These are phyloP conservation scores for Megacollybia marginata DNA, from an alignment of 768 basidiomycete species.

Conservation along the genomic window DNA sequence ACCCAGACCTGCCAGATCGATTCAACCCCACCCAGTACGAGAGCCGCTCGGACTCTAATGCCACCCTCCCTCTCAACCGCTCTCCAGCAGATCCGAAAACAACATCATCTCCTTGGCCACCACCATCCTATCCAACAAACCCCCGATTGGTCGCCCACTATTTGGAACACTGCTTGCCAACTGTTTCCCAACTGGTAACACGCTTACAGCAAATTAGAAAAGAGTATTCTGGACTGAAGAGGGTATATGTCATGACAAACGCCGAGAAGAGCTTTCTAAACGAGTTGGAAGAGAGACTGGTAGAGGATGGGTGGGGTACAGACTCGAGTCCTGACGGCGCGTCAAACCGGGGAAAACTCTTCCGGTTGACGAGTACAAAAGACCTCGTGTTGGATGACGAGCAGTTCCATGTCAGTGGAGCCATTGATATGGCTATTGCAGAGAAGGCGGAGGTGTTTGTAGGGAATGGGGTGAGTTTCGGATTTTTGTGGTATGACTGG, in stretches of 20 bases:
- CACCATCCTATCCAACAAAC: background rate
- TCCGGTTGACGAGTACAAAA: no score
- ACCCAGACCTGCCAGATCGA: background rate
- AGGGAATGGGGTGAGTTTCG: background rate
- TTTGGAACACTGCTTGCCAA: constrained; percentile 9
- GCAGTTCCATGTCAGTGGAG: background rate
- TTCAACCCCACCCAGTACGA: background rate
- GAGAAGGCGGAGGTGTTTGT: background rate
- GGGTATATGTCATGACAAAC: constrained; percentile 11
- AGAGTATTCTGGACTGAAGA: constrained; percentile 21
- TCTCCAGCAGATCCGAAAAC: no score
- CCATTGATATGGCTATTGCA: background rate
- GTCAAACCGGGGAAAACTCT: no score
- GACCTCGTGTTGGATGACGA: background rate
- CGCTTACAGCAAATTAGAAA: constrained; percentile 26
- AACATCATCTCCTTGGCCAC: no score
- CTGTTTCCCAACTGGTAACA: constrained; percentile 31
- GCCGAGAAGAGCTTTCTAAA: background rate
- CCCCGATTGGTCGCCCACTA: background rate
- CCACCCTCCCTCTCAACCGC: no score
- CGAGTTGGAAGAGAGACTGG: background rate
- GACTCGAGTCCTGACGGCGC: background rate
- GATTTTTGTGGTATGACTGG: background rate
- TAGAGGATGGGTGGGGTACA: background rate
- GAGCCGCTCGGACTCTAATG: no score